Evolutionary conservation across 2,329 filamentous ascomycete species (phyloP), one percentile per base, ranked within the genome.

Genomic region (Colletotrichum eleusines): DNA sequence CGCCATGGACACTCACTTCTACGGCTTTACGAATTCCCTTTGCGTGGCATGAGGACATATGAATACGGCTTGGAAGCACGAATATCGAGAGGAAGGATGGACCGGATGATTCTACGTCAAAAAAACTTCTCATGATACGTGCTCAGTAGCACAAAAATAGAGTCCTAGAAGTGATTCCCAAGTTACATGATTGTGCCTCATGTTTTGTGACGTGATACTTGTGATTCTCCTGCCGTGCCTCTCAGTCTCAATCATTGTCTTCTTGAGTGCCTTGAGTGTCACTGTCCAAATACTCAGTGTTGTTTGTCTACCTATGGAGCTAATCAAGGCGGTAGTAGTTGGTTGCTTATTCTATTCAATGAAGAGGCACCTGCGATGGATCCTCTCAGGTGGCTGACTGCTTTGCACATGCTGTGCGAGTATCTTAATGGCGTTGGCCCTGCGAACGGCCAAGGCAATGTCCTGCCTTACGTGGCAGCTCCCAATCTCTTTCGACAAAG

Each of bases 121-220:
- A 79, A 77, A 76, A 80, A 78, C 78, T 80, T 80, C 79, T 83
- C 80, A 80, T 80, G 76, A 80, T 84, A 72, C 66, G 83, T 85
- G 82, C 80, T 81, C 79, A 81, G 80, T 78, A 79, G 81, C 76
- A 80, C 80, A 81, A 82, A 82, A 81, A 80, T 84, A 85, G 83
- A 85, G 81, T 83, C 82, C 68, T 73, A 74, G 73, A 74, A 74
- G 74, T 75, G 74, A 75, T 75, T 75, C 73, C 72, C 71, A 55
- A 66, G 50, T 61, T 69, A 71, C 16, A 38, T n/a, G 28, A 51
- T n/a, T 6, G 23, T 26, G 64, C 44, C 72, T 50, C 7, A n/a
- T 23, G 1, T 5, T 12, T 7, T 38, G 51, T 60, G 64, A 61
- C 18, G 28, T 40, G 31, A 23, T 26, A 38, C 20, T 5, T 23